A percentile compares a stretch with the other conserved stretches of the same genome.
phyloP scores from a whole-genome alignment of 495 filamentous ascomycete species.

The Xylaria grammica region DNA sequence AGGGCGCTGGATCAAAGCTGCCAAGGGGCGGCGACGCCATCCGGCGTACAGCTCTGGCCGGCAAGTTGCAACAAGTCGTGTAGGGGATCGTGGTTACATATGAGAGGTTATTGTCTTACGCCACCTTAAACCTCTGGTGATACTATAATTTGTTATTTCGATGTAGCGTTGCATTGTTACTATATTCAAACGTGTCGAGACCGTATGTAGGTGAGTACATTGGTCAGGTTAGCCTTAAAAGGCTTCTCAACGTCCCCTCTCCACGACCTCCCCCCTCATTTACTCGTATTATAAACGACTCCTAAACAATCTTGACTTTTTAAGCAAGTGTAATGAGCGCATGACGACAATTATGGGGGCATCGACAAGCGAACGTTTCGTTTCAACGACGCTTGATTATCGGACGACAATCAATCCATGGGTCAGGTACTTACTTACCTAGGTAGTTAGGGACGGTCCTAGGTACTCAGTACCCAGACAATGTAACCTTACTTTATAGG shows the following conservation, averaged over 20 bases:
- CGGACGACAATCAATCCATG: conserved; percentile 12
- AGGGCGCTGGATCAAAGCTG: background rate
- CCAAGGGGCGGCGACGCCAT: background rate
- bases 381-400: conserved; percentile 1
- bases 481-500: conserved; percentile 14
- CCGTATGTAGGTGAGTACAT: background rate
- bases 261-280: background rate
- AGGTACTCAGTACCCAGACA: conserved; percentile 6
- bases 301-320: background rate
- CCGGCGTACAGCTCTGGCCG: background rate
- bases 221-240: background rate
- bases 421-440: background rate
- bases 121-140: background rate
- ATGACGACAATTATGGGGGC: background rate
- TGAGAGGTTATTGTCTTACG: background rate
- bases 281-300: conserved; percentile 9
- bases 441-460: background rate
- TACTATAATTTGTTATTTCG: background rate
- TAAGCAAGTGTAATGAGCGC: background rate
- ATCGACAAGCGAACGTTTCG: conserved; percentile 10
- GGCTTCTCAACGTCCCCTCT: background rate
- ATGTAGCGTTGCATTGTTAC: background rate
- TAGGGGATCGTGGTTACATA: background rate
- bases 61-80: background rate
- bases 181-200: background rate